Evolutionary conservation across 805 yeast genomes (phyloP).

Genomic region (Saccharomycopsis sp.): DNA sequence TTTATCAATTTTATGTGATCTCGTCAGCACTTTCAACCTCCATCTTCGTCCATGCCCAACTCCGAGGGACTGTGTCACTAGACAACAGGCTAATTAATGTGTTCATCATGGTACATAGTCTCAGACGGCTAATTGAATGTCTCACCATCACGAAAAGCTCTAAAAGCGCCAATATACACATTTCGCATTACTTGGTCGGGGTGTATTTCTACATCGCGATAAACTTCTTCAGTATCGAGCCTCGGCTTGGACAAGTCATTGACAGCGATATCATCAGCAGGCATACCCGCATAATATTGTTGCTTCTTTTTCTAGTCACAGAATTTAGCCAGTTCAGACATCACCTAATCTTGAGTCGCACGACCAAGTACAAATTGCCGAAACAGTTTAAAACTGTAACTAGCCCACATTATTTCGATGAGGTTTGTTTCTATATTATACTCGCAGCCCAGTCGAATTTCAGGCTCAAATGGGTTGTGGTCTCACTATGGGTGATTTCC

Average conservation of each 20-base stretch:
- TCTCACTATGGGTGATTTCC: conserved; percentile 10
- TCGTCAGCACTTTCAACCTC: conserved; percentile 30
- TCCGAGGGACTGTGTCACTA: conserved; percentile 21
- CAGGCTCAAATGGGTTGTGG: conserved; percentile 2
- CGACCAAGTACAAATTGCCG: conserved; percentile 55
- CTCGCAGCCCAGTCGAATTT: not conserved
- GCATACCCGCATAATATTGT: conserved; percentile 13
- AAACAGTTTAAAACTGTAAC: conserved; percentile 39
- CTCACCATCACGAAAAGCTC: conserved; percentile 41
- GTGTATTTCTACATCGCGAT: conserved; percentile 48
- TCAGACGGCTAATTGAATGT: conserved; percentile 52
- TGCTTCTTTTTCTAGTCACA: conserved; percentile 26
- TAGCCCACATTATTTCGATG: conserved; percentile 69
- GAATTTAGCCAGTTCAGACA: conserved; percentile 39
- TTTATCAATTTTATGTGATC: conserved; percentile 53
- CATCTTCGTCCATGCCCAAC: not conserved
- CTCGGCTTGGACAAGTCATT: not conserved
- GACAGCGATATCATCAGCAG: not conserved
- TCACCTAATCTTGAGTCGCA: conserved; percentile 32
- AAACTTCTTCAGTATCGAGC: conserved; percentile 33
- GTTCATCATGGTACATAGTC: conserved; percentile 40
- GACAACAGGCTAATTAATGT: not conserved
- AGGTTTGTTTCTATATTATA: conserved; percentile 43
- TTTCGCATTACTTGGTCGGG: conserved; percentile 63
- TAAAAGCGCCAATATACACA: conserved; percentile 46